Evolutionary conservation across 352 stramenopile species (phyloP).

Genomic region (Phytophthora colocasiae): DNA sequence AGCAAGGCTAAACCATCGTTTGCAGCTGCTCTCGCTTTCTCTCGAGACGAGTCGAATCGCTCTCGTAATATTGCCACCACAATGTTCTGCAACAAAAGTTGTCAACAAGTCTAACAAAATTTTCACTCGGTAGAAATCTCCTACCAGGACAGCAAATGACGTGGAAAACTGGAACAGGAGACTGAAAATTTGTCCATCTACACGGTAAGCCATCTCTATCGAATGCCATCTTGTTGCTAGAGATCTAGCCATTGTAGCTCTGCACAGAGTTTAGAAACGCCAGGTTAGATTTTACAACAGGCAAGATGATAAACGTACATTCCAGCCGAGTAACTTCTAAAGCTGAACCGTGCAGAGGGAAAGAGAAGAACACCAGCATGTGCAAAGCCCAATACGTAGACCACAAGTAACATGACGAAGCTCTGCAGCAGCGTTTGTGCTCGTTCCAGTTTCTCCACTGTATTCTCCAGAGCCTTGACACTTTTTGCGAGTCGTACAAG

Average conservation of each 20-base stretch:
- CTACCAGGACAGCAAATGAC: conserved; percentile 54
- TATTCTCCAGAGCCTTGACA: conserved; percentile 51
- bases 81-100: conserved; percentile 49
- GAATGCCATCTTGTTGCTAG: conserved; percentile 30
- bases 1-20: conserved; percentile 54
- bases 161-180: conserved; percentile 51
- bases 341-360: conserved; percentile 33
- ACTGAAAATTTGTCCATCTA: conserved; percentile 38
- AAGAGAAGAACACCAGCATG: conserved; percentile 58
- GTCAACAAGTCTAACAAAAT: neutral
- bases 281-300: neutral
- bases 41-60: conserved; percentile 51
- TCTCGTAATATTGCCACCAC: conserved; percentile 67
- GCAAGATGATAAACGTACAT: conserved; percentile 46
- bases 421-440: conserved; percentile 51
- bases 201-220: conserved; percentile 20
- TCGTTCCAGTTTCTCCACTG: conserved; percentile 51
- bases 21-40: conserved; percentile 20
- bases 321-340: conserved; percentile 48
- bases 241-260: conserved; percentile 38
- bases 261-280: conserved; percentile 6
- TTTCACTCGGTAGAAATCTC: neutral
- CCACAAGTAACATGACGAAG: conserved; percentile 44
- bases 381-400: conserved; percentile 58
- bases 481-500: conserved; percentile 54